These are phyloP conservation scores for Globomyces pollinis-pini DNA, from an alignment of 192 early-diverging fungal genomes.

Conservation along the genomic window DNA sequence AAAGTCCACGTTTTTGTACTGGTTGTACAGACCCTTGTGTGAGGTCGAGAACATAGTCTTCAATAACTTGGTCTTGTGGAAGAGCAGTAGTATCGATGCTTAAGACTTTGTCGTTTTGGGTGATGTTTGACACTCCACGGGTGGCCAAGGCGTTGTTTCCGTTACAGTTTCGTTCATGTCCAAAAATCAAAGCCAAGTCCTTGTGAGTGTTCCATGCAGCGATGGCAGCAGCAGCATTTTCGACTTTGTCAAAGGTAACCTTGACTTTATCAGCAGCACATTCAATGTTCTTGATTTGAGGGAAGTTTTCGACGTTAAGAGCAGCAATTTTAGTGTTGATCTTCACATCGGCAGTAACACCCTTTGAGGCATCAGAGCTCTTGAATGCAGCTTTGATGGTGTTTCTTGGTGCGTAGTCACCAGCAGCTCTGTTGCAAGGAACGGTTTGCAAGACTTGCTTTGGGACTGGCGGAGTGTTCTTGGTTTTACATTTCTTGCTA, in stretches of 20 bases:
- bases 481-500: no score
- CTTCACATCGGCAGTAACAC: not conserved
- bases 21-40: no score
- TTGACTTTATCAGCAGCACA: slow-evolving; percentile 1
- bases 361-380: not conserved
- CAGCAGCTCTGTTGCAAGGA: no score
- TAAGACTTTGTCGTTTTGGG: no score
- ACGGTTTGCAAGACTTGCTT: no score
- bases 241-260: not conserved
- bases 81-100: not conserved
- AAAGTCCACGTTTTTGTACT: no score
- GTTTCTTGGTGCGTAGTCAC: no score
- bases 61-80: not conserved
- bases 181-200: not conserved
- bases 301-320: slow-evolving; percentile 4
- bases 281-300: not conserved
- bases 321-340: not conserved
- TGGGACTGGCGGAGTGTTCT: no score
- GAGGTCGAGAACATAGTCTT: no score
- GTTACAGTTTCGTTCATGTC: not conserved
- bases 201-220: not conserved
- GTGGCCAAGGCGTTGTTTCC: not conserved
- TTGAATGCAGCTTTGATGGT: slow-evolving; percentile 8
- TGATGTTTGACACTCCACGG: not conserved
- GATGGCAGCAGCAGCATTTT: not conserved